A percentile compares a stretch with the other conserved stretches of the same genome.
Conservation (phyloP, 1,284 basidiomycete species). For the Tilletia caries region DNA sequence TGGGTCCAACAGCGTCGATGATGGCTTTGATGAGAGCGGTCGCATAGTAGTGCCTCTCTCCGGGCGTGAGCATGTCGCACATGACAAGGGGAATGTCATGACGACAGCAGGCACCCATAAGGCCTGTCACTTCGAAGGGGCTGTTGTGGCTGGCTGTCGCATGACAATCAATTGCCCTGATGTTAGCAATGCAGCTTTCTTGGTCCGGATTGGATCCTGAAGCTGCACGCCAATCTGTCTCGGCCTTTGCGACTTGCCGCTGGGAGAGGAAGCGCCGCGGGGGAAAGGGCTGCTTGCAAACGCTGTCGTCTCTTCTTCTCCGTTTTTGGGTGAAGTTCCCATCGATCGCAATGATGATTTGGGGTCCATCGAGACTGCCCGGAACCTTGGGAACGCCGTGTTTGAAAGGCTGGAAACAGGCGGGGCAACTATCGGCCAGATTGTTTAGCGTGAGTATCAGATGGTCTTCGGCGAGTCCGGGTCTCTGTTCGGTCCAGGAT, state of each 20-base stretch:
- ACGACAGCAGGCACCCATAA: constrained; percentile 1
- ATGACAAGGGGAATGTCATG: neutral
- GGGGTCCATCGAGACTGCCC: neutral
- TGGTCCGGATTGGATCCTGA: neutral
- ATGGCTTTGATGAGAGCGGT: neutral
- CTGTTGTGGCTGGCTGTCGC: neutral
- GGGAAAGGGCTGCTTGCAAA: neutral
- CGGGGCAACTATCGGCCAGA: neutral
- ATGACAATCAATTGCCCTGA: neutral
- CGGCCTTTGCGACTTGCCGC: neutral
- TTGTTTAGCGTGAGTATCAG: neutral
- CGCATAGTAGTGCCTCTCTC: neutral
- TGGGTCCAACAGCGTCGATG: neutral
- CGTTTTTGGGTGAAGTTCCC: neutral
- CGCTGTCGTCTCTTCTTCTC: neutral
- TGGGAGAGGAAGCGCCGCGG: neutral
- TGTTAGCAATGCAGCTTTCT: neutral
- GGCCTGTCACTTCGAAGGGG: neutral
- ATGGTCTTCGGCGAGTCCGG: neutral
- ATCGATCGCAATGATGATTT: neutral
- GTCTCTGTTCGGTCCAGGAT: neutral
- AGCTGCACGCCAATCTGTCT: neutral
- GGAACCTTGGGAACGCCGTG: neutral
- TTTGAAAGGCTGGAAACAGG: neutral
- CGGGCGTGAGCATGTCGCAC: neutral